Evolutionary conservation across 2,329 filamentous ascomycete genomes (phyloP).

Genomic region (Talaromyces sp.): DNA sequence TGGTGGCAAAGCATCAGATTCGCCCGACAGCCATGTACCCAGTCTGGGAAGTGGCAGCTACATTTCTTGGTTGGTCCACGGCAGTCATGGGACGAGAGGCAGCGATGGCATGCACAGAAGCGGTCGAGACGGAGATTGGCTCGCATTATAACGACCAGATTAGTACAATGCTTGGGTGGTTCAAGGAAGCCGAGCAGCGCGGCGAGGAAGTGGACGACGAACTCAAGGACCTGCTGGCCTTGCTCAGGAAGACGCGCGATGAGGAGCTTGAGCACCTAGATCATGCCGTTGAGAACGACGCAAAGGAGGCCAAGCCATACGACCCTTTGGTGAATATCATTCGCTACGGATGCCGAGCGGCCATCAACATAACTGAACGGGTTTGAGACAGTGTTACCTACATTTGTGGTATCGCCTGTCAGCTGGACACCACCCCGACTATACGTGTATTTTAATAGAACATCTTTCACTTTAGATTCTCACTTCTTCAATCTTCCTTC

Average conservation of each 20-base stretch:
- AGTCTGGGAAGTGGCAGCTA: slow-evolving; percentile 75
- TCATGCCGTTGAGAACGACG: slow-evolving; percentile 88
- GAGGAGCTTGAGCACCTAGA: slow-evolving; percentile 97
- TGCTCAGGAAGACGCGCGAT: slow-evolving; percentile 78
- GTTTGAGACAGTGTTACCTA: slow-evolving; percentile 22
- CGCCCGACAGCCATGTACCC: slow-evolving; percentile 91
- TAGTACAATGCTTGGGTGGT: slow-evolving; percentile 73
- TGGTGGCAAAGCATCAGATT: slow-evolving; percentile 80
- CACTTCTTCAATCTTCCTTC: neutral
- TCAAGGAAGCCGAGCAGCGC: slow-evolving; percentile 65
- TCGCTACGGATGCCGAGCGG: slow-evolving; percentile 80
- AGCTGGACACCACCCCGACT: neutral
- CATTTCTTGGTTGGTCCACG: slow-evolving; percentile 81
- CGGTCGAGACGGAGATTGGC: slow-evolving; percentile 96
- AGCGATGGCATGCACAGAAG: slow-evolving; percentile 95
- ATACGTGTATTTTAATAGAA: neutral
- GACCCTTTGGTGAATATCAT: slow-evolving; percentile 84
- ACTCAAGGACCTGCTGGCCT: slow-evolving; percentile 64
- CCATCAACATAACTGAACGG: slow-evolving; percentile 74
- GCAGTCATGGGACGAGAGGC: slow-evolving; percentile 85
- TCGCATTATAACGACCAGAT: slow-evolving; percentile 95
- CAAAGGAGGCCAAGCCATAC: slow-evolving; percentile 83
- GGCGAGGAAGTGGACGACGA: slow-evolving; percentile 80
- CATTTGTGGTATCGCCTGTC: neutral
- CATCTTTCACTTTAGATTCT: neutral